These are phyloP conservation scores for Dysphania ambrosioides DNA, from an alignment of 148 eudicot species.

Conservation along the genomic window DNA sequence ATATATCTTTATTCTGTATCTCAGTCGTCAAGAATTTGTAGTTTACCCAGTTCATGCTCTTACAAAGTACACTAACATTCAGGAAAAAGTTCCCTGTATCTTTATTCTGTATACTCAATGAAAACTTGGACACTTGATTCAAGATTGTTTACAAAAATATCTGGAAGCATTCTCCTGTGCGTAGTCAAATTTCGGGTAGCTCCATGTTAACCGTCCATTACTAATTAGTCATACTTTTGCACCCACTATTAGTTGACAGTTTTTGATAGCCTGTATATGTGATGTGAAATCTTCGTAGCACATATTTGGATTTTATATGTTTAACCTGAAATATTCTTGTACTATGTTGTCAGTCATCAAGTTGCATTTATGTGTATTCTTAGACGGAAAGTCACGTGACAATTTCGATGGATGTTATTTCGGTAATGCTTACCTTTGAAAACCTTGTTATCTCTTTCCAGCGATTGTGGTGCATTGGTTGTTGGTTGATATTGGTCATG, in stretches of 20 bases:
- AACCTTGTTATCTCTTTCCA: background rate
- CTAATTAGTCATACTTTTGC: background rate
- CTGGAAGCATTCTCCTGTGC: background rate
- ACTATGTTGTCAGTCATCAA: too few species aligned
- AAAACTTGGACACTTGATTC: background rate
- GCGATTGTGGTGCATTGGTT: background rate
- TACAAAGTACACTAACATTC: background rate
- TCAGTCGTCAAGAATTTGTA: background rate
- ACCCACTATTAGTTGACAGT: background rate
- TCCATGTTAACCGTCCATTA: background rate
- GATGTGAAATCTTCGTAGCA: background rate
- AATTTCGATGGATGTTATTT: background rate
- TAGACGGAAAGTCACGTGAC: too few species aligned
- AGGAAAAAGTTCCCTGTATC: background rate
- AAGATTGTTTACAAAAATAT: background rate
- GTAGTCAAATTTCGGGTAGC: background rate
- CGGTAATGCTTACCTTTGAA: background rate
- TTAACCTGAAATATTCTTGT: background rate
- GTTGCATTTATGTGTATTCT: too few species aligned
- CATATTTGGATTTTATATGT: background rate
- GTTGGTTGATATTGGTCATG: slow-evolving; percentile 5
- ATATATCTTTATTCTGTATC: background rate
- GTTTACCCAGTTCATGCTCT: background rate
- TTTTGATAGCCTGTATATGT: background rate
- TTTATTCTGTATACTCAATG: too few species aligned